A percentile compares a stretch with the other conserved stretches of the same genome.
Conservation (phyloP, 2,329 filamentous ascomycete genomes). For the Fusarium sp. region DNA sequence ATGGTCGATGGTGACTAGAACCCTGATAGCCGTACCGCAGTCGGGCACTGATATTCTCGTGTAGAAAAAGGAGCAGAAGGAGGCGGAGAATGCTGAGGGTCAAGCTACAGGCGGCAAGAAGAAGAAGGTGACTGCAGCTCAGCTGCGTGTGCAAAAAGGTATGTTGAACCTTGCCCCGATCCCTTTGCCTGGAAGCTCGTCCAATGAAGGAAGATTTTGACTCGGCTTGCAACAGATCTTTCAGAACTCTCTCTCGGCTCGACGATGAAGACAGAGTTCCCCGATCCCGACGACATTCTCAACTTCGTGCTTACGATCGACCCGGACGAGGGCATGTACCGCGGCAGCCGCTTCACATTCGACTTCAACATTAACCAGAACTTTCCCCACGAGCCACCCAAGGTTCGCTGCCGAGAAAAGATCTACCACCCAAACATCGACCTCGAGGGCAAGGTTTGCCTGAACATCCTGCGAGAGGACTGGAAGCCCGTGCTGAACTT, state of each 20-base stretch:
- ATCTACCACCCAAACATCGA: slow-evolving; percentile 99
- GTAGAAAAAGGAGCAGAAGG: slow-evolving; percentile 96
- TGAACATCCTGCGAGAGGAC: slow-evolving; percentile 97
- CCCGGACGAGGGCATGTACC: slow-evolving; percentile 90
- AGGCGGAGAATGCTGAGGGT: slow-evolving; percentile 85
- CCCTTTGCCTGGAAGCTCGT: not conserved
- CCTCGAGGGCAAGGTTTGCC: slow-evolving; percentile 94
- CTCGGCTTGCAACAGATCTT: slow-evolving; percentile 69
- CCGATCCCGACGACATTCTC: slow-evolving; percentile 86
- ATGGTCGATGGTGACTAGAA: slow-evolving; percentile 88
- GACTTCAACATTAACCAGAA: slow-evolving; percentile 92
- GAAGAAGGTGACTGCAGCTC: slow-evolving; percentile 98
- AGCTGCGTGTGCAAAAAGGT: slow-evolving; percentile 97
- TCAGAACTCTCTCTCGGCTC: slow-evolving; percentile 82
- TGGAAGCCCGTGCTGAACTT: slow-evolving; percentile 99
- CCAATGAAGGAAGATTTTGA: slow-evolving; percentile 20
- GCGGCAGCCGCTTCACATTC: slow-evolving; percentile 88
- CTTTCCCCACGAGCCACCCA: slow-evolving; percentile 97
- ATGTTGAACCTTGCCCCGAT: slow-evolving; percentile 34
- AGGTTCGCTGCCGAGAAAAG: slow-evolving; percentile 96
- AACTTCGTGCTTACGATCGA: slow-evolving; percentile 86
- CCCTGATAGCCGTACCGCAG: not conserved
- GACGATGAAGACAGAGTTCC: slow-evolving; percentile 86
- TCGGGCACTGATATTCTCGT: slow-evolving; percentile 44
- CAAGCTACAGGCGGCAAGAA: slow-evolving; percentile 82